Percentiles rank a stretch among this genome's conserved stretches.
phyloP scores from a whole-genome alignment of 495 filamentous ascomycete genomes.

The Hypoxylon fuscum region DNA sequence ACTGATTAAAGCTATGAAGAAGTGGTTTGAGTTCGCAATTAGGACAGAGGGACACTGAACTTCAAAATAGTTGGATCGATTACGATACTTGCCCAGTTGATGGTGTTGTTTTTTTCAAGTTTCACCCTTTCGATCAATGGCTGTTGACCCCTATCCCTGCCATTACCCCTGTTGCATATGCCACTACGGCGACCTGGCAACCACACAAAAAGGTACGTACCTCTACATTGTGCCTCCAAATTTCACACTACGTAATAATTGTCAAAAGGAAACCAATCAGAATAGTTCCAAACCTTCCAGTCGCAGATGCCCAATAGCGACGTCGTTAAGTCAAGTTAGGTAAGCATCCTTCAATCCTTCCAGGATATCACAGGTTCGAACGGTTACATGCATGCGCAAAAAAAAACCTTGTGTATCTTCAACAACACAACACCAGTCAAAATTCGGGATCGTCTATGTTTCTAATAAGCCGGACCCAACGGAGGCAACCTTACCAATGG shows the following conservation, averaged over 20 bases:
- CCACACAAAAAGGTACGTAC: constrained; percentile 9
- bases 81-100: constrained; percentile 31
- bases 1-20: not conserved
- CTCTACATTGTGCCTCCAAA: not conserved
- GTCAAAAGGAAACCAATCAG: constrained; percentile 15
- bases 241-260: constrained; percentile 27
- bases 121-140: constrained; percentile 13
- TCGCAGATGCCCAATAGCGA: not conserved
- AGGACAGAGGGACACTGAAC: not conserved
- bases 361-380: no score
- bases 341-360: constrained; percentile 6
- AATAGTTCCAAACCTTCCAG: not conserved
- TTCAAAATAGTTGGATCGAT: constrained; percentile 1
- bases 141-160: constrained; percentile 22
- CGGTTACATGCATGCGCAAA: not conserved
- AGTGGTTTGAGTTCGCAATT: not conserved
- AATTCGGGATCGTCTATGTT: not conserved
- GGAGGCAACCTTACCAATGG: not conserved
- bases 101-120: constrained; percentile 26
- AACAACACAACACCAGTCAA: constrained; percentile 7
- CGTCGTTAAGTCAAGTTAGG: constrained; percentile 1
- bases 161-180: constrained; percentile 22
- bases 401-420: no score
- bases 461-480: not conserved
- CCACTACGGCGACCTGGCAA: constrained; percentile 38